A percentile compares a stretch with the other conserved stretches of the same genome.
Evolutionary conservation across 2,329 filamentous ascomycete genomes (phyloP).

Genomic region (Hypoxylon sp.): DNA sequence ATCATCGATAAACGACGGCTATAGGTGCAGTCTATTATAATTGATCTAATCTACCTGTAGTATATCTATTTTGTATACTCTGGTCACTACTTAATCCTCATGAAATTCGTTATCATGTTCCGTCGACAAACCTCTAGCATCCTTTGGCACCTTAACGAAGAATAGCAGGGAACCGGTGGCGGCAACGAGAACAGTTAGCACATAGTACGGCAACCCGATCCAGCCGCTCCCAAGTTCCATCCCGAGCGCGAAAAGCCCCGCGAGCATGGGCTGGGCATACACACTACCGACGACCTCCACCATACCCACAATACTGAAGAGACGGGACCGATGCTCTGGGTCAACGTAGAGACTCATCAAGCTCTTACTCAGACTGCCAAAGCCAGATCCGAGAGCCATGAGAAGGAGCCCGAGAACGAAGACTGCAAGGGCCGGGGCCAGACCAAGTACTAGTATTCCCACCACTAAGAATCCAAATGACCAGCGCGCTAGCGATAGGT

Average conservation of each 20-base stretch:
- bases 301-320: constrained; percentile 52
- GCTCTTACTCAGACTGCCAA: constrained; percentile 48
- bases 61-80: not conserved
- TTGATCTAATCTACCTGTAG: not conserved
- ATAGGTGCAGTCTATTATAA: no score
- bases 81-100: constrained; percentile 11
- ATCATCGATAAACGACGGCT: no score
- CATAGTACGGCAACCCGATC: constrained; percentile 52
- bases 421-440: constrained; percentile 45
- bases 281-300: constrained; percentile 50
- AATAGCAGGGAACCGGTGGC: constrained; percentile 37
- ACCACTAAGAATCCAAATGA: constrained; percentile 46
- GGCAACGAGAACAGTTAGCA: constrained; percentile 42
- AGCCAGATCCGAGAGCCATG: constrained; percentile 50
- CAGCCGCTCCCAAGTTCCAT: constrained; percentile 48
- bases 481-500: constrained; percentile 48
- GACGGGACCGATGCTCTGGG: constrained; percentile 49
- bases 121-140: constrained; percentile 1
- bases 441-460: constrained; percentile 46
- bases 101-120: constrained; percentile 11
- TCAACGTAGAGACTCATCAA: constrained; percentile 52
- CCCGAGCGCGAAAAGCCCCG: constrained; percentile 51
- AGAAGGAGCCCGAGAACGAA: constrained; percentile 51
- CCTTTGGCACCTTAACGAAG: constrained; percentile 46
- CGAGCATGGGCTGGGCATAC: constrained; percentile 51